These are phyloP conservation scores for Pleurotus tuber-regium DNA, from an alignment of 768 basidiomycete species.

Conservation along the genomic window DNA sequence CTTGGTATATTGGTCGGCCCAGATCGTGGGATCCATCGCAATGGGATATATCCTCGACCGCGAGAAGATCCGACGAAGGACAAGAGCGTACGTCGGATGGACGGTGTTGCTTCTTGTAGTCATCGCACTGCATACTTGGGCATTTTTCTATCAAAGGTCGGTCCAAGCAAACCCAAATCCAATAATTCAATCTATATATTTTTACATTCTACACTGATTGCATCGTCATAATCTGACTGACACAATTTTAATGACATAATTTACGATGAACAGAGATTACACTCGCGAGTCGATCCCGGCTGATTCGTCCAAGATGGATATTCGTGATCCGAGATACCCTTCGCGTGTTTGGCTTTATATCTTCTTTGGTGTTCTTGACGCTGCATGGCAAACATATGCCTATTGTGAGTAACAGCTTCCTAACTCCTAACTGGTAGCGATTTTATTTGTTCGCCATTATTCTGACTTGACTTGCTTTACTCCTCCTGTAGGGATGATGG, in stretches of 20 bases:
- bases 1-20: conserved; percentile 76
- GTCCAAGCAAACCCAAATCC: conserved; percentile 15
- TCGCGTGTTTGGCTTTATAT: conserved; percentile 62
- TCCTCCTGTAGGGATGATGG: conserved; percentile 64
- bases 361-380: conserved; percentile 71
- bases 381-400: conserved; percentile 83
- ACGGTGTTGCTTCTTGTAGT: conserved; percentile 56
- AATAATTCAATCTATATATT: conserved; percentile 15
- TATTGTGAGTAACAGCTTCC: conserved; percentile 44
- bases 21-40: conserved; percentile 70
- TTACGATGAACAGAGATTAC: conserved; percentile 59
- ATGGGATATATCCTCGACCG: conserved; percentile 73
- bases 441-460: too few species aligned
- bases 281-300: conserved; percentile 46
- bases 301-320: conserved; percentile 51
- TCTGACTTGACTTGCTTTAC: too few species aligned
- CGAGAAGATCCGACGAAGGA: conserved; percentile 51
- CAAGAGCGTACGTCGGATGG: conserved; percentile 75
- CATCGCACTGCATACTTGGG: conserved; percentile 73
- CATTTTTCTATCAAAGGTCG: conserved; percentile 71
- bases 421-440: background rate
- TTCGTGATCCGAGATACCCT: conserved; percentile 51
- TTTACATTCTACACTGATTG: too few species aligned
- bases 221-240: too few species aligned
- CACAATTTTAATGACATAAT: too few species aligned